Percentiles rank a stretch among this genome's conserved stretches.
Conservation (phyloP, 805 yeast species). For the Kazachstania viticola region DNA sequence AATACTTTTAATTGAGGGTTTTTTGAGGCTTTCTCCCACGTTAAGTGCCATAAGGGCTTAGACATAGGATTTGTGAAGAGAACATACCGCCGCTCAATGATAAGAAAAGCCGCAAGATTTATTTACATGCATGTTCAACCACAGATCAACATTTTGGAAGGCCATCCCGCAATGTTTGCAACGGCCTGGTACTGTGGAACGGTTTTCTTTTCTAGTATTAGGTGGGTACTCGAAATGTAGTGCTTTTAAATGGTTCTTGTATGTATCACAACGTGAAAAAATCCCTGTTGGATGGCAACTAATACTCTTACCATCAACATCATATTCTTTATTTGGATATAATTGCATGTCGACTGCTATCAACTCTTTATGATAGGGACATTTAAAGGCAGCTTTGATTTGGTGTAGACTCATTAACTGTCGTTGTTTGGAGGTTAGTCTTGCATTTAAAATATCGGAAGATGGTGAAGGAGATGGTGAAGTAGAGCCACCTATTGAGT, state of each 20-base stretch:
- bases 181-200: conserved; percentile 53
- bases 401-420: conserved; percentile 15
- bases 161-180: conserved; percentile 63
- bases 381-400: conserved; percentile 40
- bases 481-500: too few relatives aligned
- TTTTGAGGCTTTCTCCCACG: too few relatives aligned
- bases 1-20: too few relatives aligned
- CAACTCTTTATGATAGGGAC: conserved; percentile 46
- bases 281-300: conserved; percentile 72
- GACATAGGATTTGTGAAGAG: too few relatives aligned
- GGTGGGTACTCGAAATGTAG: conserved; percentile 78
- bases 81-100: too few relatives aligned
- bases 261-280: conserved; percentile 81
- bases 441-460: too few relatives aligned
- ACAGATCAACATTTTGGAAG: conserved; percentile 60
- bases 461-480: too few relatives aligned
- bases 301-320: too few relatives aligned
- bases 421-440: conserved; percentile 4
- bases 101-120: conserved; percentile 20
- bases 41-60: too few relatives aligned
- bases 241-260: conserved; percentile 79
- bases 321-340: too few relatives aligned
- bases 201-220: conserved; percentile 68
- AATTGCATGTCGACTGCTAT: conserved; percentile 18
- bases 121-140: conserved; percentile 66